Evolutionary conservation across 768 basidiomycete genomes (phyloP).

Genomic region (Chalciporus pseudorubinellus): DNA sequence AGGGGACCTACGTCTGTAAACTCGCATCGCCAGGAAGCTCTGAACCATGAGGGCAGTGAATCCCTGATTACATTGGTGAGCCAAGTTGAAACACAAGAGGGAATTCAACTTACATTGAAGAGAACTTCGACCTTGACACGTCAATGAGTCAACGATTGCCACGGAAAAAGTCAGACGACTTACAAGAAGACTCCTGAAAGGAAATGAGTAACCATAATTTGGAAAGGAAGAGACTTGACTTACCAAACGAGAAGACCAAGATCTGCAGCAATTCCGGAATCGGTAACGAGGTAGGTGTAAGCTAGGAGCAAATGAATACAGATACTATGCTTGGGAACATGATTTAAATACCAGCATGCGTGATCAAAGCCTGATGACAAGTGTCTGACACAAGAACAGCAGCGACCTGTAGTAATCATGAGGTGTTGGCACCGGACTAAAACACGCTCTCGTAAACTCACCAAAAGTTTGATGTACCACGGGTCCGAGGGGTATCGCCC

Average conservation of each 20-base stretch:
- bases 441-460: constrained; percentile 22
- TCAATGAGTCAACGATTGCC: constrained; percentile 4
- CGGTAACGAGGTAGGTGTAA: constrained; percentile 47
- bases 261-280: constrained; percentile 32
- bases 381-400: constrained; percentile 51
- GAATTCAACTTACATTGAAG: constrained; percentile 38
- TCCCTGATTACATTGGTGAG: constrained; percentile 18
- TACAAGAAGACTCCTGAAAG: constrained; percentile 22
- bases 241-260: constrained; percentile 43
- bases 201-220: not conserved
- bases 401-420: constrained; percentile 39
- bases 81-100: not conserved
- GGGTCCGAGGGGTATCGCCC: constrained; percentile 46
- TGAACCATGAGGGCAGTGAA: constrained; percentile 53
- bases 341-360: constrained; percentile 42
- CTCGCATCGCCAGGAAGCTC: constrained; percentile 49
- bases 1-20: constrained; percentile 44
- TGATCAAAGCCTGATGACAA: constrained; percentile 51
- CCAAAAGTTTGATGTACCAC: constrained; percentile 48
- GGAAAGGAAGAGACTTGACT: constrained; percentile 13
- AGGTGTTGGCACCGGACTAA: not conserved
- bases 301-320: constrained; percentile 30
- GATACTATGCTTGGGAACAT: not conserved
- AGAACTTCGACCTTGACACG: constrained; percentile 44
- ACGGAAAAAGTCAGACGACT: constrained; percentile 1